Evolutionary conservation across 176 grass and related monocot genomes (phyloP), one percentile per base, ranked within the genome.

Genomic region (Zea luxurians): DNA sequence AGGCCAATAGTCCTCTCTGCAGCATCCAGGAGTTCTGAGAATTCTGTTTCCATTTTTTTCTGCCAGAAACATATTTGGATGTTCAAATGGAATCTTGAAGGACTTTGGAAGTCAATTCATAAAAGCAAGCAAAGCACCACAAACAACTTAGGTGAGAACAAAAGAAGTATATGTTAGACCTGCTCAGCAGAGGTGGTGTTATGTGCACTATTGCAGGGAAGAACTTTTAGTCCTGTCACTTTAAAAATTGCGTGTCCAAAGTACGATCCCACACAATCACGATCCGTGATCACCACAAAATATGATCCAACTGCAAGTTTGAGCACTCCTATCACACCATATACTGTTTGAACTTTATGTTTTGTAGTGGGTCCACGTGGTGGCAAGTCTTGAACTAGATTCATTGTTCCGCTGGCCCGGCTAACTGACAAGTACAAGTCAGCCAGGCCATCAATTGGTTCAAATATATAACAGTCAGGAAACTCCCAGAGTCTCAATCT

Each of bases 281-380:
- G 85, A 27, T 88, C 85, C 20, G 85, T 91, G 80, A 97, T 82
- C 66, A 94, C 87, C 59, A 97, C 62, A 71, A 97, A 72, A 86
- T 97, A 97, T 49, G 91, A 86, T 21, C 95, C 95, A 62, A 92
- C 80, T 88, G 93, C 82, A 84, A 94, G 95, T 81, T 91, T 97
- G 71, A 97, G 88, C 69, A 92, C 80, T 75, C 95, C 95, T 61
- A 97, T 70, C 70, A 97, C 76, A 66, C 95, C 95, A 85, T 75
- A 97, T 40, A 92, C 80, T 63, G 55, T 92, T 57, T 20, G 81
- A 76, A 86, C 78, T 78, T 88, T 97, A 17, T 83, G 85, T 55
- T 82, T 91, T 35, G 80, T 59, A 55, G 57, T 67, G 12, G 79
- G 8, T n/a, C 82, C 78, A 64, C 75, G 80, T 48, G 82, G 44